These are phyloP conservation scores for Phytophthora vignae DNA, from an alignment of 352 stramenopile genomes.

Conservation along the genomic window DNA sequence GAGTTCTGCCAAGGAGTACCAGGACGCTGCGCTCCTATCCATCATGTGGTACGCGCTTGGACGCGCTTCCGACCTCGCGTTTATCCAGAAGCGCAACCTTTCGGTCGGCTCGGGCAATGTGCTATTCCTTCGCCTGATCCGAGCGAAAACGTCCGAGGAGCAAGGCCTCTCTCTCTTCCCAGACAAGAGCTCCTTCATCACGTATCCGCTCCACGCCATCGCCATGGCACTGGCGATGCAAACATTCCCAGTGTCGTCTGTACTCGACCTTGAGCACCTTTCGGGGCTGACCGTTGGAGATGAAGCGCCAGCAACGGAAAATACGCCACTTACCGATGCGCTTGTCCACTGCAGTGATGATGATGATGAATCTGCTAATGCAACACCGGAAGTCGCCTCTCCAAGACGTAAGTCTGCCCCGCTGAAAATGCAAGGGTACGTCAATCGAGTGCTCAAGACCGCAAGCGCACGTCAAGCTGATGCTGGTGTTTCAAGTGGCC, in stretches of 20 bases:
- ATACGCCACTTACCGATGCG: background rate
- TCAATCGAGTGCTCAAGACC: constrained; percentile 27
- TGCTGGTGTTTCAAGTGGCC: constrained; percentile 12
- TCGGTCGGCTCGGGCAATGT: constrained; percentile 1
- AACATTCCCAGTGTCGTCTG: background rate
- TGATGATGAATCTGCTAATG: background rate
- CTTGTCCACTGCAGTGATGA: background rate
- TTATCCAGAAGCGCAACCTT: constrained; percentile 26
- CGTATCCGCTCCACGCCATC: too few relatives aligned
- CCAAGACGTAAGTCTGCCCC: background rate
- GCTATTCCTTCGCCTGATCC: constrained; percentile 25
- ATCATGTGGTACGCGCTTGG: constrained; percentile 12
- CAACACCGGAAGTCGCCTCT: background rate
- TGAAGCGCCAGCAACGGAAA: background rate
- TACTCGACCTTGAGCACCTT: background rate
- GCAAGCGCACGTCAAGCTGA: background rate
- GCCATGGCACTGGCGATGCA: constrained; percentile 7
- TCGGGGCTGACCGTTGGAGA: background rate
- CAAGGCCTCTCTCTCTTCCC: constrained; percentile 11
- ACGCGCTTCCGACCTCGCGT: constrained; percentile 18
- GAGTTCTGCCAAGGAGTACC: too few relatives aligned
- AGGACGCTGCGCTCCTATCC: too few relatives aligned
- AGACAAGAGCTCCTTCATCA: constrained; percentile 10
- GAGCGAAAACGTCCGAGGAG: constrained; percentile 8
- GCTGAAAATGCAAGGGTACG: constrained; percentile 10